Conservation (phyloP, 2,329 filamentous ascomycete species). For the Rhynchosporium graminicola region DNA sequence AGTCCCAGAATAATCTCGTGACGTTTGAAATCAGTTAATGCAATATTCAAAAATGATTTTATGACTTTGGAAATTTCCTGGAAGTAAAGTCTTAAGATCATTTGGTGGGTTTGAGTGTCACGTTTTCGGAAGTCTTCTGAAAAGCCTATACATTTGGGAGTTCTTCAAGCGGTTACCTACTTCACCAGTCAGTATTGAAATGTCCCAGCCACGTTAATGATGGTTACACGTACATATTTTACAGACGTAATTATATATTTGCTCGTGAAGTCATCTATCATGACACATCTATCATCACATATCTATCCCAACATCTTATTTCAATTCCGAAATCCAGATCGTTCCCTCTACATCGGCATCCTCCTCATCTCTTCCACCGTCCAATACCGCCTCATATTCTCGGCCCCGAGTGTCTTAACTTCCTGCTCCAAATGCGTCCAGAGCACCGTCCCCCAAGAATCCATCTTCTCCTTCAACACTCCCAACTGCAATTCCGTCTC, state of each 20-base stretch:
- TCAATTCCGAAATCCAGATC: too few species aligned
- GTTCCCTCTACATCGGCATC: conserved; percentile 61
- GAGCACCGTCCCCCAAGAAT: conserved; percentile 74
- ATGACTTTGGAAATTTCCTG: too few species aligned
- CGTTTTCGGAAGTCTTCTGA: too few species aligned
- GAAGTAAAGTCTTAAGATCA: too few species aligned
- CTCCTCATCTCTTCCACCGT: conserved; percentile 69
- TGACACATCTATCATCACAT: conserved; percentile 5
- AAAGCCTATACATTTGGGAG: too few species aligned
- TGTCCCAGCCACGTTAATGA: too few species aligned
- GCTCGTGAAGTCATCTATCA: neutral
- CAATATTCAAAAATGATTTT: too few species aligned
- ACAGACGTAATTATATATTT: neutral
- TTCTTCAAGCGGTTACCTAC: neutral
- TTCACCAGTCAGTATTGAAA: too few species aligned
- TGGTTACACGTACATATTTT: too few species aligned
- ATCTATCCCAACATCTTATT: neutral
- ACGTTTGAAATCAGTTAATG: too few species aligned
- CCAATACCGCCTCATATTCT: conserved; percentile 89
- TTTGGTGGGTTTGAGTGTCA: too few species aligned
- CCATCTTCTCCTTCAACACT: conserved; percentile 71
- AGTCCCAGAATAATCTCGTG: too few species aligned
- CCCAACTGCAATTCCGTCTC: conserved; percentile 59
- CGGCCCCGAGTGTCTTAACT: conserved; percentile 73
- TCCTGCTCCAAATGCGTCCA: conserved; percentile 86